Percentiles rank a stretch among this genome's conserved stretches.
These are phyloP conservation scores for Dicorynia guianensis DNA, from an alignment of 306 rosid genomes.

Conservation along the genomic window DNA sequence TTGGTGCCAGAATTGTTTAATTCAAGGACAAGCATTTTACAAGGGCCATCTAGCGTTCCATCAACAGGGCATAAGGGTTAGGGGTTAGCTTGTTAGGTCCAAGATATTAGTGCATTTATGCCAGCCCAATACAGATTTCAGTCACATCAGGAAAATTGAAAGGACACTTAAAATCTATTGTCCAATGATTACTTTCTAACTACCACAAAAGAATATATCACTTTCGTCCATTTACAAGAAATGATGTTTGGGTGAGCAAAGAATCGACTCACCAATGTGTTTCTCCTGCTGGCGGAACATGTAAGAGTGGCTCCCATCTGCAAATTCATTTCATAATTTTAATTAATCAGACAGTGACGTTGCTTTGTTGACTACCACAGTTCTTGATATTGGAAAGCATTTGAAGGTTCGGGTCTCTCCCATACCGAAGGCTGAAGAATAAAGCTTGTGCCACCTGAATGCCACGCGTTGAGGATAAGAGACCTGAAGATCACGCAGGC, in stretches of 20 bases:
- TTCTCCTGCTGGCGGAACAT: conserved; percentile 83
- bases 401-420: conserved; percentile 17
- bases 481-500: conserved; percentile 89
- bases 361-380: background rate
- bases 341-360: conserved; percentile 20
- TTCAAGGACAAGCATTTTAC: conserved; percentile 14
- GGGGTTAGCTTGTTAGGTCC: too few relatives aligned
- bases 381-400: conserved; percentile 17
- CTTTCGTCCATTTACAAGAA: too few relatives aligned
- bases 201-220: too few relatives aligned
- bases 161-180: background rate
- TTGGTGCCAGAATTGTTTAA: conserved; percentile 8
- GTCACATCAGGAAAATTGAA: background rate
- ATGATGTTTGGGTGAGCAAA: conserved; percentile 13
- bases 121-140: background rate
- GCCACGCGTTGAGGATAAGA: conserved; percentile 64
- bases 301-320: conserved; percentile 94
- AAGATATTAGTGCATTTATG: too few relatives aligned
- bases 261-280: conserved; percentile 77
- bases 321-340: conserved; percentile 39
- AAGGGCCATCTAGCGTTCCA: too few relatives aligned
- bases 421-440: conserved; percentile 77
- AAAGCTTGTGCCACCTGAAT: conserved; percentile 76
- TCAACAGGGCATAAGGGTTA: background rate
- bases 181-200: background rate